phyloP scores from a whole-genome alignment of 1,284 basidiomycete genomes.

The Puccinia coronata region DNA sequence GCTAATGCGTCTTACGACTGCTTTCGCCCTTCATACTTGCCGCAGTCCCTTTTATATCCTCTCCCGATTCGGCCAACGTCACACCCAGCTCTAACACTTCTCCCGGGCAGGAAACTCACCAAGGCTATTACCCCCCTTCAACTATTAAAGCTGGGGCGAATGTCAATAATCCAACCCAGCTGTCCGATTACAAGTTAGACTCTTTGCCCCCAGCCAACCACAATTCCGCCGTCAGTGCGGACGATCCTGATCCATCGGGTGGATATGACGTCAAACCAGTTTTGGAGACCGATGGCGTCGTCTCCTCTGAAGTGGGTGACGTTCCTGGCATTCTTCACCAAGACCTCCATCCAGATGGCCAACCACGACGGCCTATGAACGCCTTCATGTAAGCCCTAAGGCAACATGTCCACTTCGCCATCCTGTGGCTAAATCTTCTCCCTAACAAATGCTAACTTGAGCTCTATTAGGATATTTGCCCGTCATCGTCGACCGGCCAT shows the following conservation, averaged over 20 bases:
- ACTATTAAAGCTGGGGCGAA: neutral
- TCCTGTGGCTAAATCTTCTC: neutral
- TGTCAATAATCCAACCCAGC: conserved; percentile 1
- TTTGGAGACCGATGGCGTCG: conserved; percentile 43
- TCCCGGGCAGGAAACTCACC: neutral
- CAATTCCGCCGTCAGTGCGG: neutral
- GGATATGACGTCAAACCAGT: conserved; percentile 13
- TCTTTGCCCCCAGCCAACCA: conserved; percentile 1
- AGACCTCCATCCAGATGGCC: conserved; percentile 45
- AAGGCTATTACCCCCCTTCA: neutral
- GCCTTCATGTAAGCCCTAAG: conserved; percentile 42
- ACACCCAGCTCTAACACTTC: neutral
- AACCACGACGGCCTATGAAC: conserved; percentile 44
- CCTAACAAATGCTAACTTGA: neutral
- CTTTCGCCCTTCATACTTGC: neutral
- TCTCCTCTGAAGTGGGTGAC: conserved; percentile 37
- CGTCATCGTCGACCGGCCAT: conserved; percentile 45
- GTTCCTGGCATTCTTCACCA: conserved; percentile 48
- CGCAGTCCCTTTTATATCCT: conserved; percentile 42
- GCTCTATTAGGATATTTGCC: conserved; percentile 36
- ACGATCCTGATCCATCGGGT: neutral
- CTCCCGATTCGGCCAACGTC: conserved; percentile 31
- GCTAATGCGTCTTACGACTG: neutral
- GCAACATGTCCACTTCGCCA: neutral
- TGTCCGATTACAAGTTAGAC: neutral